Conservation (phyloP, 495 filamentous ascomycete species). For the Bryoglossum gracile region DNA sequence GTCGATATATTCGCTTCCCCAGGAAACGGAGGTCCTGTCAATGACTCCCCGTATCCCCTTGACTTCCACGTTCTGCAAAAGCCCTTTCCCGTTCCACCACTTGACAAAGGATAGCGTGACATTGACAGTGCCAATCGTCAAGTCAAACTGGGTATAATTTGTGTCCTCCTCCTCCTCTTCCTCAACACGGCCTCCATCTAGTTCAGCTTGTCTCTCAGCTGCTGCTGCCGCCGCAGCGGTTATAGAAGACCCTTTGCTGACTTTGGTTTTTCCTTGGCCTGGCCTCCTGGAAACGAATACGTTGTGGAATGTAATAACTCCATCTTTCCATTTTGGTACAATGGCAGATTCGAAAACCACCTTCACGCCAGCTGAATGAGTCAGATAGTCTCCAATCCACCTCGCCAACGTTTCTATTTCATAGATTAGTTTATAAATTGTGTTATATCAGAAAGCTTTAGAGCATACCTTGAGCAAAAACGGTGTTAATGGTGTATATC, state of each 20-base stretch:
- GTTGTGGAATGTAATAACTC: constrained; percentile 92
- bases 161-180: constrained; percentile 69
- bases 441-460: too few species aligned
- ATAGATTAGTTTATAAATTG: not conserved
- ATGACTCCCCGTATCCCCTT: constrained; percentile 95
- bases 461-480: constrained; percentile 77
- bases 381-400: constrained; percentile 93
- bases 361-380: constrained; percentile 87
- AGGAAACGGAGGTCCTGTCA: constrained; percentile 74
- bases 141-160: constrained; percentile 95
- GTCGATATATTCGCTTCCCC: constrained; percentile 63
- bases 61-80: constrained; percentile 85
- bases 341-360: constrained; percentile 97
- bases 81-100: constrained; percentile 95
- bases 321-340: constrained; percentile 88
- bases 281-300: constrained; percentile 92
- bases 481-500: constrained; percentile 87
- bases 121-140: constrained; percentile 91
- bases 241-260: constrained; percentile 86
- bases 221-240: constrained; percentile 83
- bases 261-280: constrained; percentile 66
- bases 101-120: constrained; percentile 96
- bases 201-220: constrained; percentile 50
- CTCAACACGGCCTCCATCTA: constrained; percentile 29
- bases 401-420: constrained; percentile 76